These are phyloP conservation scores for Cucumis hystrix DNA, from an alignment of 306 rosid genomes.

Conservation along the genomic window DNA sequence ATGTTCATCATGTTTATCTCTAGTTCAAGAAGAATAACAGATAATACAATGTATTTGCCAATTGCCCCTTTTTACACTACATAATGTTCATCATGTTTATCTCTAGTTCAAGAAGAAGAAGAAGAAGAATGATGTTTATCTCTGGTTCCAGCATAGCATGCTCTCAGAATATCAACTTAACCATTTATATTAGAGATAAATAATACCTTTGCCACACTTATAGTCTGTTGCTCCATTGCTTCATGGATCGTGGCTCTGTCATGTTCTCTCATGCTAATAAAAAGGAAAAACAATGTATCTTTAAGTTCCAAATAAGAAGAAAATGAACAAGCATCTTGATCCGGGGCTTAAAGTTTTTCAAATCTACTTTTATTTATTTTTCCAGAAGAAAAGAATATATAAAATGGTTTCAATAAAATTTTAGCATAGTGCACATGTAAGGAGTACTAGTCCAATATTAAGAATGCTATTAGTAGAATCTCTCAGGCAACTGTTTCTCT, in stretches of 20 bases:
- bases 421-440: not conserved
- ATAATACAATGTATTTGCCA: not conserved
- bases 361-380: not conserved
- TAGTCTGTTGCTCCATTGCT: slow-evolving; percentile 99
- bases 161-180: not conserved
- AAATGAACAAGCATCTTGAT: not conserved
- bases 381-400: not conserved
- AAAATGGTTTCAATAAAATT: not conserved
- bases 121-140: no score
- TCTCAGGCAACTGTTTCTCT: no score
- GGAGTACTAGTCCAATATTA: not conserved
- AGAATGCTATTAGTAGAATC: not conserved
- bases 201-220: slow-evolving; percentile 93
- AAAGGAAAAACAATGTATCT: not conserved
- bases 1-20: not conserved
- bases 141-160: not conserved
- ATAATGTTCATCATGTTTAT: not conserved
- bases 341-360: not conserved
- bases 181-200: not conserved
- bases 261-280: slow-evolving; percentile 85
- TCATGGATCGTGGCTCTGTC: slow-evolving; percentile 98
- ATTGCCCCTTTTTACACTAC: not conserved
- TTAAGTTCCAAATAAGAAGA: not conserved
- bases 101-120: no score
- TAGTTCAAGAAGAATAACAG: no score